These are phyloP conservation scores for Coprinopsis strossmayeri DNA, from an alignment of 768 basidiomycete genomes.

Conservation along the genomic window DNA sequence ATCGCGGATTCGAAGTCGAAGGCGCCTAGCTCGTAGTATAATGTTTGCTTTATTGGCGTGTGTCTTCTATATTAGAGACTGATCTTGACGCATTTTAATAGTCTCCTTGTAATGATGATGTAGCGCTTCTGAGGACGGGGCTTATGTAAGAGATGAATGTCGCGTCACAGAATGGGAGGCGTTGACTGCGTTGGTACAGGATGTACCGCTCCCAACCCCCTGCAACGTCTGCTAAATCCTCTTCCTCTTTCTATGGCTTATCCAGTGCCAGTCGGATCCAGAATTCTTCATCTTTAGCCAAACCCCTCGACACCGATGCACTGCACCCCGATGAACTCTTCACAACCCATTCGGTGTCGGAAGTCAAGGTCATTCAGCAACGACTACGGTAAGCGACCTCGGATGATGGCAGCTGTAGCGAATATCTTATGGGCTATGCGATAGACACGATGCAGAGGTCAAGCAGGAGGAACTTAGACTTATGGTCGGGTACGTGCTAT, in stretches of 20 bases:
- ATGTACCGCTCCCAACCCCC: constrained; percentile 7
- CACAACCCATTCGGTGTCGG: constrained; percentile 58
- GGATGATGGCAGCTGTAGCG: constrained; percentile 7
- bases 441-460: constrained; percentile 73
- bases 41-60: too few species aligned
- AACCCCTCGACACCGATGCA: constrained; percentile 12
- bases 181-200: background rate
- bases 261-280: constrained; percentile 5
- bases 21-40: background rate
- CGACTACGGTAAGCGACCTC: constrained; percentile 48
- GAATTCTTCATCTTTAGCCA: constrained; percentile 11
- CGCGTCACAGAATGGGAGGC: background rate
- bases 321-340: constrained; percentile 73
- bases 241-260: constrained; percentile 17
- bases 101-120: too few species aligned
- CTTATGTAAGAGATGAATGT: too few species aligned
- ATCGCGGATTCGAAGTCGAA: background rate
- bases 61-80: background rate
- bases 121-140: too few species aligned
- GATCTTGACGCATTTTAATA: background rate
- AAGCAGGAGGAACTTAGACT: constrained; percentile 84
- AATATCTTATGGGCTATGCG: constrained; percentile 8
- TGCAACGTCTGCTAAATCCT: constrained; percentile 15
- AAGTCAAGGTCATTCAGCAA: constrained; percentile 63
- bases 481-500: constrained; percentile 81